Evolutionary conservation across 2,329 filamentous ascomycete genomes (phyloP).

Genomic region (Thermomyces lanuginosus): DNA sequence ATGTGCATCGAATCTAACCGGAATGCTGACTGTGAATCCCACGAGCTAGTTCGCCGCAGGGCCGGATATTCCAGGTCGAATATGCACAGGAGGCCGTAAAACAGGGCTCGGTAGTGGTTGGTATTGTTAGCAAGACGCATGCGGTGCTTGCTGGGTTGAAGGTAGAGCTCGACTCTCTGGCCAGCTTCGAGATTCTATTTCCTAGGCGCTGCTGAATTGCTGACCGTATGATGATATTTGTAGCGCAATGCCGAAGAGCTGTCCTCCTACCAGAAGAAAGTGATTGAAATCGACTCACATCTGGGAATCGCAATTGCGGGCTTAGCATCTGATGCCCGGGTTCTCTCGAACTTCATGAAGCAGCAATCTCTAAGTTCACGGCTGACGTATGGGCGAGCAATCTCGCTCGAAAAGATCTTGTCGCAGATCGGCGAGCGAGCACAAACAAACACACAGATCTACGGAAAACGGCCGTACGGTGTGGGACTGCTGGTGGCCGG

Average conservation of each 20-base stretch:
- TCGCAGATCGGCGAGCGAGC: slow-evolving; percentile 88
- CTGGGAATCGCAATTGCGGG: slow-evolving; percentile 90
- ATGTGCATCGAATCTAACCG: slow-evolving; percentile 2
- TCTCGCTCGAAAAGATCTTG: slow-evolving; percentile 78
- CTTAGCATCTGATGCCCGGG: slow-evolving; percentile 90
- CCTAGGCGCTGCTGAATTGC: not conserved
- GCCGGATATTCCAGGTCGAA: slow-evolving; percentile 98
- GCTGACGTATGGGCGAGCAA: slow-evolving; percentile 86
- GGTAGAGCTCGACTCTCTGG: slow-evolving; percentile 35
- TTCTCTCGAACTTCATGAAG: slow-evolving; percentile 99
- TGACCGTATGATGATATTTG: slow-evolving; percentile 3
- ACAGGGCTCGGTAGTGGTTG: slow-evolving; percentile 95
- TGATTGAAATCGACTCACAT: slow-evolving; percentile 92
- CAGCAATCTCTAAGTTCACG: slow-evolving; percentile 92
- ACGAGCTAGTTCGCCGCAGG: slow-evolving; percentile 70
- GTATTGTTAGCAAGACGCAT: slow-evolving; percentile 94
- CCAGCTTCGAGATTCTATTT: slow-evolving; percentile 3
- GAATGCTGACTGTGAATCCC: not conserved
- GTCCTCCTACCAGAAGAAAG: slow-evolving; percentile 98
- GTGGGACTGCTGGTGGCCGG: slow-evolving; percentile 85
- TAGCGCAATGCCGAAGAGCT: slow-evolving; percentile 98
- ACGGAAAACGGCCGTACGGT: slow-evolving; percentile 90
- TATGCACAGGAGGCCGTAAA: slow-evolving; percentile 98
- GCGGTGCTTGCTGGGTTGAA: slow-evolving; percentile 91
- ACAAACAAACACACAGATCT: slow-evolving; percentile 94